Percentiles rank a stretch among this genome's conserved stretches.
Evolutionary conservation across 2,329 filamentous ascomycete species (phyloP).

Genomic region (Cordyceps farinosa): DNA sequence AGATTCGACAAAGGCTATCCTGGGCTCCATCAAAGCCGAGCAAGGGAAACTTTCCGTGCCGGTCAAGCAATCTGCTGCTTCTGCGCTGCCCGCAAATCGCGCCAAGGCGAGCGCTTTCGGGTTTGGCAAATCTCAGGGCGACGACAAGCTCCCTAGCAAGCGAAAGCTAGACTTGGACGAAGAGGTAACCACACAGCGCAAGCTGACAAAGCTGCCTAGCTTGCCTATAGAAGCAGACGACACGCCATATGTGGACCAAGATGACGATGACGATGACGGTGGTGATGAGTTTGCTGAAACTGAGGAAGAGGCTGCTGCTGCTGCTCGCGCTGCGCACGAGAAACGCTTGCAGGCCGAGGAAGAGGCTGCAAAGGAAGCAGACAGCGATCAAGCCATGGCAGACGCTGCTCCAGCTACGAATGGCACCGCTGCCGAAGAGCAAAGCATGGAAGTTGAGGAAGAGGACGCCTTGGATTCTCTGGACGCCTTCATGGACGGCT

Average conservation of each 20-base stretch:
- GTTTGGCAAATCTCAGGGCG: constrained; percentile 64
- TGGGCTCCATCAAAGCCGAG: constrained; percentile 46
- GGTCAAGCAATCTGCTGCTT: constrained; percentile 38
- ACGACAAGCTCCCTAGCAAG: constrained; percentile 62
- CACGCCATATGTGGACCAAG: constrained; percentile 58
- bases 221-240: constrained; percentile 64
- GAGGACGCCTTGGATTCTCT: constrained; percentile 80
- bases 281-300: constrained; percentile 74
- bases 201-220: constrained; percentile 84
- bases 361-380: constrained; percentile 36
- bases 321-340: constrained; percentile 79
- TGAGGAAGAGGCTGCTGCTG: constrained; percentile 84
- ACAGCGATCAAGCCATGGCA: constrained; percentile 31
- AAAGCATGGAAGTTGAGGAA: constrained; percentile 54
- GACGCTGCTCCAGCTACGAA: constrained; percentile 23
- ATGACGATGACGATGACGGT: constrained; percentile 69
- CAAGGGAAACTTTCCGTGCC: constrained; percentile 32
- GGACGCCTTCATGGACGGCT: constrained; percentile 91
- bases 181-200: constrained; percentile 80
- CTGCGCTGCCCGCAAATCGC: constrained; percentile 62
- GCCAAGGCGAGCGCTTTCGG: constrained; percentile 82
- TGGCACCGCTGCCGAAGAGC: constrained; percentile 26
- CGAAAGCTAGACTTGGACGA: constrained; percentile 82
- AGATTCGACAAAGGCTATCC: constrained; percentile 45
- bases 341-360: constrained; percentile 61